A percentile compares a stretch with the other conserved stretches of the same genome.
Conservation (phyloP, 2,329 filamentous ascomycete species). For the Alternaria hordeiaustralica region DNA sequence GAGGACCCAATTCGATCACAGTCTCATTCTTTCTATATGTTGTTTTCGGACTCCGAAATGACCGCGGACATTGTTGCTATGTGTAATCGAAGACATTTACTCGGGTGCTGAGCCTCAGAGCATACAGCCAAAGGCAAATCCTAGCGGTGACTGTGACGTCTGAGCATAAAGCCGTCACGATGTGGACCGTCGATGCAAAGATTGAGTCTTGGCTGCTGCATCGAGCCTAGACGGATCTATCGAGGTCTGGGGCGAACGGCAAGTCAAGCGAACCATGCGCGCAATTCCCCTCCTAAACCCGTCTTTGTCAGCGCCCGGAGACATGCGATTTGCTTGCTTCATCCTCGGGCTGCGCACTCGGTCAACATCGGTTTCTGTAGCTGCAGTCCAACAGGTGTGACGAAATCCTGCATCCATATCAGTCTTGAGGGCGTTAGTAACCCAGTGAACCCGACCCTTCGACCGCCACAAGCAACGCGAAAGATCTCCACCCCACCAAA, state of each 20-base stretch:
- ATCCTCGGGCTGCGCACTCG: slow-evolving; percentile 18
- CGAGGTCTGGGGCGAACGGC: not conserved
- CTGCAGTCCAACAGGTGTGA: slow-evolving; percentile 2
- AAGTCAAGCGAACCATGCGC: slow-evolving; percentile 12
- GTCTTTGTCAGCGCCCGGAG: slow-evolving; percentile 13
- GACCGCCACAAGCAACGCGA: slow-evolving; percentile 19
- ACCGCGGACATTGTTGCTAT: slow-evolving; percentile 11
- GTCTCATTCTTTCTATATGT: slow-evolving; percentile 17
- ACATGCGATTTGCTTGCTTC: slow-evolving; percentile 15
- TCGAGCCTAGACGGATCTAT: slow-evolving; percentile 8
- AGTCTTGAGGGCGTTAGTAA: slow-evolving; percentile 19
- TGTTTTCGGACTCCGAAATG: slow-evolving; percentile 18
- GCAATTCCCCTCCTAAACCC: not conserved
- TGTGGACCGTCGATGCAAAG: slow-evolving; percentile 23
- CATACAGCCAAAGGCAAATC: not conserved
- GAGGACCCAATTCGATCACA: not conserved
- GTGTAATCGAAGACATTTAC: slow-evolving; percentile 18
- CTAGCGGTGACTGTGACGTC: slow-evolving; percentile 29
- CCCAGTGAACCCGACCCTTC: slow-evolving; percentile 12
- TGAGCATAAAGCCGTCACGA: slow-evolving; percentile 18
- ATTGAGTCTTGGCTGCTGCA: slow-evolving; percentile 36
- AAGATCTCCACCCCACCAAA: slow-evolving; percentile 12
- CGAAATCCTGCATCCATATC: slow-evolving; percentile 17
- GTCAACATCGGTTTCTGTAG: slow-evolving; percentile 20
- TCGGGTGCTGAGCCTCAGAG: slow-evolving; percentile 16